phyloP scores from a whole-genome alignment of 2,329 filamentous ascomycete genomes.

The Paraphoma chrysanthemicola region DNA sequence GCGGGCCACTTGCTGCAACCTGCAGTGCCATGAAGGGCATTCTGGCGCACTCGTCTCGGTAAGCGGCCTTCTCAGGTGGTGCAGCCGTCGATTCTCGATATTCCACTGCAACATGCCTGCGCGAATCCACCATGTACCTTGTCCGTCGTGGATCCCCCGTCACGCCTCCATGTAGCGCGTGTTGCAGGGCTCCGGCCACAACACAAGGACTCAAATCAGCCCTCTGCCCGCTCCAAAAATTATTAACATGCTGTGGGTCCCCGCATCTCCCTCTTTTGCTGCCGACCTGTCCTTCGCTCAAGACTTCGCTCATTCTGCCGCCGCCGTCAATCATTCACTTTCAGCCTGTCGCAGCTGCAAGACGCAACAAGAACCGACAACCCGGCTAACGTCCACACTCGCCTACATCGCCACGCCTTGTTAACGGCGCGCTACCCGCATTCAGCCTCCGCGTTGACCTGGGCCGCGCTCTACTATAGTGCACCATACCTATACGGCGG shows the following conservation, averaged over 20 bases:
- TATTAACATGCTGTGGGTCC: constrained; percentile 39
- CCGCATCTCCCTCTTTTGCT: constrained; percentile 32
- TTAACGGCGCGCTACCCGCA: constrained; percentile 29
- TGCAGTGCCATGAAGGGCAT: constrained; percentile 32
- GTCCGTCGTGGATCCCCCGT: constrained; percentile 23
- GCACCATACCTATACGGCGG: constrained; percentile 25
- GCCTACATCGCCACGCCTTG: constrained; percentile 39
- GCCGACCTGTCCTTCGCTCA: constrained; percentile 32
- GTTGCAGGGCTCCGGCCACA: constrained; percentile 38
- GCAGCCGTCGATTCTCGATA: constrained; percentile 32
- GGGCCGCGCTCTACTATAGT: constrained; percentile 25
- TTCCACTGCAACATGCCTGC: constrained; percentile 36
- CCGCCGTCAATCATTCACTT: constrained; percentile 27
- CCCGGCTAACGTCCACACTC: constrained; percentile 31
- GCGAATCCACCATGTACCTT: constrained; percentile 35
- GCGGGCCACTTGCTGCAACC: constrained; percentile 28
- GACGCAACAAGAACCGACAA: constrained; percentile 13
- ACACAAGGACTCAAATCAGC: constrained; percentile 42
- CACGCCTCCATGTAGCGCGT: constrained; percentile 42
- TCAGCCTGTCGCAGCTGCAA: constrained; percentile 24
- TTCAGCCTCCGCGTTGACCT: constrained; percentile 30
- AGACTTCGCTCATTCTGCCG: constrained; percentile 27
- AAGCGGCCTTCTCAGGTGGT: constrained; percentile 33
- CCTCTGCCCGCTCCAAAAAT: constrained; percentile 39
- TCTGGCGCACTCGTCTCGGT: constrained; percentile 20